Evolutionary conservation across 495 filamentous ascomycete species (phyloP), one percentile per base, ranked within the genome.

Genomic region (Apodospora peruviana): DNA sequence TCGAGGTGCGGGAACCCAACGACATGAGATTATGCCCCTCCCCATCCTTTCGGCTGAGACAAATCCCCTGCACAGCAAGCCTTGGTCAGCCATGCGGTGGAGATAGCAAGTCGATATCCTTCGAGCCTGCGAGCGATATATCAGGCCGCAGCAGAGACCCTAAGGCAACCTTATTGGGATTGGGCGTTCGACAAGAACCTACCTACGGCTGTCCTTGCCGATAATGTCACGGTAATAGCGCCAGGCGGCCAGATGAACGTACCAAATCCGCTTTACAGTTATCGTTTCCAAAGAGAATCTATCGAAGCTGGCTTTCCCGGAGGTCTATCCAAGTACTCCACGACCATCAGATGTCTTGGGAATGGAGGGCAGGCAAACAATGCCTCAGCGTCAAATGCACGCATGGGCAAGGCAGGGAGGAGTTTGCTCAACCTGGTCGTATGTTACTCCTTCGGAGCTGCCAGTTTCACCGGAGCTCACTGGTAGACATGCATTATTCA

Each of bases 91-190:
- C 58, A 66, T n/a, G 56, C 67, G 46, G 59, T 65, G 42, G 45
- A 45, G 19, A 58, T 71, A 25, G 68, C 69, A 7, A 42, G 45
- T 4, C 43, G 57, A 38, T 71, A 70, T 48, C 51, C 47, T 7
- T 17, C 48, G 5, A 48, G 51, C 4, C 41, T 62, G 22, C 46
- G 48, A 5, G 50, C 59, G 12, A 36, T 50, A 5, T 72, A 73
- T 53, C 49, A 48, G 11, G 56, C 58, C 0, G 68, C 71, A 2
- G 68, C 66, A 1, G 48, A 62, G 22, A 59, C 52, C 3, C 54
- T 72, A 12, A 59, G 69, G 7, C 57, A 66, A 18, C 70, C 69
- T 2, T 73, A 61, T 56, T 74, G 71, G 67, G 70, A 72, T 56
- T 73, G 71, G 68, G 67, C 61, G 2, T 24, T 54, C 4, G 52